A percentile compares a stretch with the other conserved stretches of the same genome.
Evolutionary conservation across 2,329 filamentous ascomycete genomes (phyloP).

Genomic region (Mariannaea elegans): DNA sequence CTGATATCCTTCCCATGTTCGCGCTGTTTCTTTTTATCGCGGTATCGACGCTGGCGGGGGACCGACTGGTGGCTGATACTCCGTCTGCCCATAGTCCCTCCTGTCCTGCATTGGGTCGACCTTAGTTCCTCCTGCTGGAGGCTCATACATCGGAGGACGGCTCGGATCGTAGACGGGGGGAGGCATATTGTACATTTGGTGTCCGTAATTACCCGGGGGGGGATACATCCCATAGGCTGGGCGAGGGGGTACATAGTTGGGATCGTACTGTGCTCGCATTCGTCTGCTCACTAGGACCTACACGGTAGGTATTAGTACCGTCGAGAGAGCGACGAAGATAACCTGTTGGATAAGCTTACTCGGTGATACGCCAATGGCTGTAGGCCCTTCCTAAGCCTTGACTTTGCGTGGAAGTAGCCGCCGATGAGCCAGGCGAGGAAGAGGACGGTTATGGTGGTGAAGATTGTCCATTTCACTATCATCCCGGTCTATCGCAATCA

Average conservation of each 20-base stretch:
- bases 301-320: not conserved
- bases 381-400: constrained; percentile 71
- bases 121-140: constrained; percentile 61
- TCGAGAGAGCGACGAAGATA: not conserved
- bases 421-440: constrained; percentile 70
- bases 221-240: constrained; percentile 48
- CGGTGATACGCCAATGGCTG: constrained; percentile 75
- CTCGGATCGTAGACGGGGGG: constrained; percentile 68
- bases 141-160: constrained; percentile 64
- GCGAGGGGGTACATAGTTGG: constrained; percentile 57
- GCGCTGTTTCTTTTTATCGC: not conserved
- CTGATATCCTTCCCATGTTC: not conserved
- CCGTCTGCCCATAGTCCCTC: constrained; percentile 24
- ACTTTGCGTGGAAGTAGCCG: constrained; percentile 76
- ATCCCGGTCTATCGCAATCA: constrained; percentile 61
- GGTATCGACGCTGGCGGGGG: constrained; percentile 48
- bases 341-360: constrained; percentile 50
- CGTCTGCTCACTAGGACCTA: constrained; percentile 63
- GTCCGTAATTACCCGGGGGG: constrained; percentile 41
- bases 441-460: constrained; percentile 67
- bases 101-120: constrained; percentile 59
- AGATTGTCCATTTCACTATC: constrained; percentile 76
- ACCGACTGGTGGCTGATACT: constrained; percentile 56
- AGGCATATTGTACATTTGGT: constrained; percentile 49
- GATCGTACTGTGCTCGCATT: constrained; percentile 57